Base-by-base conservation (phyloP, 2,329 filamentous ascomycete genomes). In the Leptographium radiaticola region DNA sequence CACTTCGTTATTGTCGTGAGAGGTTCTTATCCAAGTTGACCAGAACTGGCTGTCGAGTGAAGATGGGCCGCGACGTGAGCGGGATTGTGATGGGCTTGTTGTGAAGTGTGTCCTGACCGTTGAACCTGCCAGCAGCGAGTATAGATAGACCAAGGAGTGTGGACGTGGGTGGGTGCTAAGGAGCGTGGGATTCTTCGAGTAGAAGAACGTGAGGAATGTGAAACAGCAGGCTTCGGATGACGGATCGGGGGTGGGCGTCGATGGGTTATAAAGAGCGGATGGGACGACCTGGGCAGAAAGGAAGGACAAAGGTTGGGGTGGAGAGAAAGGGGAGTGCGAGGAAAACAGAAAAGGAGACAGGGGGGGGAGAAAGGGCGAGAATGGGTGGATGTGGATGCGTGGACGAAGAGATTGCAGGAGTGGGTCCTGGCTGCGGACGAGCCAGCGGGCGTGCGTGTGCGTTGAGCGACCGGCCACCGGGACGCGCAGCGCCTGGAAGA, bases 1-100 rank as follows among this genome's bases (percentile, higher is more conserved):
- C 39, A 39, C 11, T 46, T 53, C 44, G 51, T 53, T 18, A 49
- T 18, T 15, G 25, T 42, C 30, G 30, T 38, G 6, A 20, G 12
- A 50, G 42, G 38, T 34, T 16, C 18, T 20, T 56, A 45, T 56
- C 52, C 54, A 56, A 60, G 57, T 60, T 60, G 52, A 54, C 56
- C 57, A 56, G 57, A 59, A 59, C 56, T 57, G 54, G 48, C 43
- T 53, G 9, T 25, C 36, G 10, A 20, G 20, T 25, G 39, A 38
- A 25, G 25, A 45, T 31, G 20, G 38, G 16, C 34, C 30, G 51
- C 16, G 34, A 39, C 25, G 39, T 49, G n/a, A 43, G 18, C 13
- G n/a, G 20, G 25, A 46, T 36, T 9, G 44, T 18, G 15, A 43
- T 13, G 16, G 16, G 16, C 9, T 36, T 36, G 46, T 49, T 44